A percentile compares a stretch with the other conserved stretches of the same genome.
phyloP scores from a whole-genome alignment of 192 early-diverging fungal genomes.

The Kickxella alabastrina region DNA sequence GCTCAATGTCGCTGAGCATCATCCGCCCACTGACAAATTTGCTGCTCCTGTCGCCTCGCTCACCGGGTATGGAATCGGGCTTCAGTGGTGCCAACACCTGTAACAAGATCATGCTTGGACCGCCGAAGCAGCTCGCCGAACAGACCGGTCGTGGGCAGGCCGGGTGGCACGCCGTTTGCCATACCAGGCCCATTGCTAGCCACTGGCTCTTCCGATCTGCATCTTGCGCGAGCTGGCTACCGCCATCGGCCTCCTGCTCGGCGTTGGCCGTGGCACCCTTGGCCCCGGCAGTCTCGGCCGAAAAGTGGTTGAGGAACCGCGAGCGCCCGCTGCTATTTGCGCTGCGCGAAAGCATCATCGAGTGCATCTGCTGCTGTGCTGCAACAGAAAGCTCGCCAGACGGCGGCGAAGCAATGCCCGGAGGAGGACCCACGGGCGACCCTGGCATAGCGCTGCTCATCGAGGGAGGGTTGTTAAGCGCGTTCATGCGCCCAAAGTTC shows the following conservation, averaged over 20 bases:
- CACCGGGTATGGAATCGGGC: background rate
- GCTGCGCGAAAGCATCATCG: constrained; percentile 39
- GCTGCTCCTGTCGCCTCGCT: background rate
- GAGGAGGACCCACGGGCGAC: constrained; percentile 26
- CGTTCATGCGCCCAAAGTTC: constrained; percentile 22
- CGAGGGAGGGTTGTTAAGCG: background rate
- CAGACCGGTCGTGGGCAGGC: constrained; percentile 36
- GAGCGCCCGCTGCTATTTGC: constrained; percentile 49
- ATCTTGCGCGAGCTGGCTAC: too few species aligned
- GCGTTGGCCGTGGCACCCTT: constrained; percentile 3
- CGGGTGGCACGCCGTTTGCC: constrained; percentile 34
- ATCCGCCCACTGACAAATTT: constrained; percentile 14
- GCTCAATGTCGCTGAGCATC: constrained; percentile 47
- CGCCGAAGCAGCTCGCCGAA: constrained; percentile 47
- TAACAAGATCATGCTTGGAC: constrained; percentile 10
- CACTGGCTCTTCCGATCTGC: background rate
- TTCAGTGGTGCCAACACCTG: constrained; percentile 1
- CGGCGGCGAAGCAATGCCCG: constrained; percentile 29
- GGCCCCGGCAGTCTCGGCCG: constrained; percentile 6
- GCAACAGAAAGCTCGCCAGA: background rate
- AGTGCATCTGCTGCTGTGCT: constrained; percentile 1
- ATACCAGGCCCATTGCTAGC: constrained; percentile 3
- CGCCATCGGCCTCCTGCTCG: constrained; percentile 3
- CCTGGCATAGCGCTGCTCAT: constrained; percentile 9
- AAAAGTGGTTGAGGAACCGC: constrained; percentile 48